These are phyloP conservation scores for Fulvia fulva DNA, from an alignment of 2,329 filamentous ascomycete species.

Conservation along the genomic window DNA sequence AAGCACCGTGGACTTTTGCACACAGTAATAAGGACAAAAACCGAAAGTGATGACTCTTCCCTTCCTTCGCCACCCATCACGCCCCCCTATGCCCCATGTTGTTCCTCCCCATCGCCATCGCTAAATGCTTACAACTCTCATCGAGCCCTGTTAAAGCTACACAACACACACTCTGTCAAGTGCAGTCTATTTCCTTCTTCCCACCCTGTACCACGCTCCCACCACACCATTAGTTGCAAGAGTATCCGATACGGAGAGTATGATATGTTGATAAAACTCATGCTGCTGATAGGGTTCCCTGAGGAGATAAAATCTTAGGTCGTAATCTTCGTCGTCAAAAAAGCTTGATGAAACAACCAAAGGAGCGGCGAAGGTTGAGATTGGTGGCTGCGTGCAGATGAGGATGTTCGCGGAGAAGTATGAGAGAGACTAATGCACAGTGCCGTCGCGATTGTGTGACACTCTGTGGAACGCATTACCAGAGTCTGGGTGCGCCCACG, in stretches of 20 bases:
- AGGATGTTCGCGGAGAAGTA: slow-evolving; percentile 12
- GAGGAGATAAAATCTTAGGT: slow-evolving; percentile 37
- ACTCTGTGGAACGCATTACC: slow-evolving; percentile 18
- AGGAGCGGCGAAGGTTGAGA: slow-evolving; percentile 17
- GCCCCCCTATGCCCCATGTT: neutral
- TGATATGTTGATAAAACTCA: slow-evolving; percentile 18
- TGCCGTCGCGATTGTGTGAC: slow-evolving; percentile 22
- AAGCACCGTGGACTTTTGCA: neutral
- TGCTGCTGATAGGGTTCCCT: slow-evolving; percentile 34
- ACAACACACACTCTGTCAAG: neutral
- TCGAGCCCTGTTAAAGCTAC: neutral
- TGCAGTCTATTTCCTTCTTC: slow-evolving; percentile 2
- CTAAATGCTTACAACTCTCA: slow-evolving; percentile 21
- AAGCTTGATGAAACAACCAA: slow-evolving; percentile 7
- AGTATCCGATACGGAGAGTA: slow-evolving; percentile 23
- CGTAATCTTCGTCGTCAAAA: slow-evolving; percentile 28
- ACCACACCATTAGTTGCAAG: slow-evolving; percentile 19
- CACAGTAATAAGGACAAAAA: neutral
- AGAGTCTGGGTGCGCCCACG: slow-evolving; percentile 17
- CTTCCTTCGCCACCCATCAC: neutral
- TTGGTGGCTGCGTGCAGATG: slow-evolving; percentile 7
- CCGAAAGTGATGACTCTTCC: slow-evolving; percentile 1
- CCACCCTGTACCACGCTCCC: neutral
- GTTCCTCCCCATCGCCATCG: slow-evolving; percentile 18
- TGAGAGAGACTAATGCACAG: slow-evolving; percentile 19